Conservation (phyloP, 495 filamentous ascomycete genomes). For the Trichoderma virens region DNA sequence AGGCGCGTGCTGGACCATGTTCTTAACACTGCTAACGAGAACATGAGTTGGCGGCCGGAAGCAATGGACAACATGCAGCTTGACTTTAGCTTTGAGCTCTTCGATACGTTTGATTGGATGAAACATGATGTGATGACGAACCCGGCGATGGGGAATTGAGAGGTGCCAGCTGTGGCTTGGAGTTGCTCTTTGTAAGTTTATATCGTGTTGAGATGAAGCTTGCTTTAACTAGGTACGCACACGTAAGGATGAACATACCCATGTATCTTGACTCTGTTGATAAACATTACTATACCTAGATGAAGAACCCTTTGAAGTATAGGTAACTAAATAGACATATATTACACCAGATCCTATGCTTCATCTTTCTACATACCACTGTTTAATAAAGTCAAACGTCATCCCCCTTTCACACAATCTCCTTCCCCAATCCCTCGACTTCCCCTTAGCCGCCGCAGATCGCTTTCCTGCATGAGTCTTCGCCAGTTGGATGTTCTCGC, state of each 20-base stretch:
- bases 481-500: not conserved
- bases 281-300: no score
- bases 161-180: not conserved
- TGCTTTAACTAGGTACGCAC: no score
- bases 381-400: not conserved
- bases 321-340: no score
- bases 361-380: not conserved
- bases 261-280: no score
- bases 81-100: conserved; percentile 24
- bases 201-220: not conserved
- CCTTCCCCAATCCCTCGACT: not conserved
- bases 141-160: not conserved
- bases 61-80: not conserved
- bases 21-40: conserved; percentile 19
- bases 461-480: not conserved
- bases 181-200: not conserved
- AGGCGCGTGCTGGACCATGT: conserved; percentile 41
- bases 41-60: not conserved
- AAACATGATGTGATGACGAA: conserved; percentile 13
- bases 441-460: not conserved
- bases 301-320: no score
- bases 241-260: no score
- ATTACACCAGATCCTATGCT: no score
- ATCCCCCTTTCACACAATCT: not conserved
- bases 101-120: conserved; percentile 29